Evolutionary conservation across 257 asterid genomes (phyloP), one percentile per base, ranked within the genome.

Genomic region (Solanum piurae): DNA sequence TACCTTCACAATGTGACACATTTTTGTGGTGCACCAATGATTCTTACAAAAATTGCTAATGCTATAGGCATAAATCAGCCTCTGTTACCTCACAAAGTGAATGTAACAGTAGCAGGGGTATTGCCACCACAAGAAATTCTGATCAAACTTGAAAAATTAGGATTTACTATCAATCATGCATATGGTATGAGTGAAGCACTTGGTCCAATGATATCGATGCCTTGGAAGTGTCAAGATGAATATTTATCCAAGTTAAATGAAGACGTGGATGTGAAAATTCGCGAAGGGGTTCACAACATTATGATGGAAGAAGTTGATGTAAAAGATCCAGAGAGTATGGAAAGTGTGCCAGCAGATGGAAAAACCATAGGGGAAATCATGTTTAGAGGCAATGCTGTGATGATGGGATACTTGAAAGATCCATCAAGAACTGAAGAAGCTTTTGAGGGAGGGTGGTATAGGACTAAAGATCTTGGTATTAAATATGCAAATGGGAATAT

Each of bases 131-230:
- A 86, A 7, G 90, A 87, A 2, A 91, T 94, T 18, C 90, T 86
- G 60, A 62, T 9, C 16, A 88, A 90, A 88, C 90, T 95, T 84
- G 92, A 90, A 88, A 83, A 86, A 1, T 27, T 92, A 10, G 98
- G 98, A 2, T 94, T 96, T 88, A 74, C 14, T 2, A 84, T 96
- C 2, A 83, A 83, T 12, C 90, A 87, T 68, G 88, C 90, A 42
- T 95, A 94, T 49, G 98, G 98, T 14, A 91, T 96, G 89, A 95
- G 94, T 0, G 98, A 96, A 85, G 95, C 98, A 1, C 95, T 93
- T 3, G 98, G 98, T 10, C 94, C 95, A 0, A 91, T 91, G 20
- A 91, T 92, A 0, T 83, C 92, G 6, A 90, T 90, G 62, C 21
- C 89, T 0, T 89, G 93, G 94, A 91, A 90, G 21, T 77, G 33